These are phyloP conservation scores for Asterionellopsis glacialis DNA, from an alignment of 108 stramenopile species.

Conservation along the genomic window DNA sequence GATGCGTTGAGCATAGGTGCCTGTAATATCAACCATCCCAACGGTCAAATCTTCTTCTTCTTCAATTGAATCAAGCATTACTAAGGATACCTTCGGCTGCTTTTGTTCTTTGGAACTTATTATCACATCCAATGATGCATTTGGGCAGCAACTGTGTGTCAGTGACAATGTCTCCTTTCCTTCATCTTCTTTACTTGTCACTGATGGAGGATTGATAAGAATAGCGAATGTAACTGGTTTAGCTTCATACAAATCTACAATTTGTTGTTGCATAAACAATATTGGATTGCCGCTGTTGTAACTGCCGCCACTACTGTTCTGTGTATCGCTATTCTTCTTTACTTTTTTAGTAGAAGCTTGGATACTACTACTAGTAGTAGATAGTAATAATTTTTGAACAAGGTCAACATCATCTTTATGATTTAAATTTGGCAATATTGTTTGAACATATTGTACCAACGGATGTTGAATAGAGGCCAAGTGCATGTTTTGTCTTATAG, in stretches of 20 bases:
- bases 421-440: conserved; percentile 1
- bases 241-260: conserved; percentile 20
- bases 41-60: no score
- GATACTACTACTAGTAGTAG: no score
- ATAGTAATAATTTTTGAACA: conserved; percentile 1
- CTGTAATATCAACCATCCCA: no score
- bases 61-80: no score
- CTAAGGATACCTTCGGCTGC: no score
- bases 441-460: conserved; percentile 14
- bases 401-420: conserved; percentile 1
- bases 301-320: not conserved
- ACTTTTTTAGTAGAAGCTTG: no score
- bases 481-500: conserved; percentile 16
- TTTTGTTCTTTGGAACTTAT: no score
- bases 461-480: conserved; percentile 23
- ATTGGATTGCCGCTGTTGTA: not conserved
- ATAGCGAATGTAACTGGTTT: conserved; percentile 9
- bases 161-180: not conserved
- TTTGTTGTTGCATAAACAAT: conserved; percentile 19
- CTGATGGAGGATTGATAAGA: conserved; percentile 18
- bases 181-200: not conserved
- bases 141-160: no score
- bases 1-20: no score
- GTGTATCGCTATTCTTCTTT: no score
- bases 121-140: no score